Percentiles rank a stretch among this genome's conserved stretches.
Evolutionary conservation across 2,329 filamentous ascomycete genomes (phyloP).

Genomic region (Stemphylium beticola): DNA sequence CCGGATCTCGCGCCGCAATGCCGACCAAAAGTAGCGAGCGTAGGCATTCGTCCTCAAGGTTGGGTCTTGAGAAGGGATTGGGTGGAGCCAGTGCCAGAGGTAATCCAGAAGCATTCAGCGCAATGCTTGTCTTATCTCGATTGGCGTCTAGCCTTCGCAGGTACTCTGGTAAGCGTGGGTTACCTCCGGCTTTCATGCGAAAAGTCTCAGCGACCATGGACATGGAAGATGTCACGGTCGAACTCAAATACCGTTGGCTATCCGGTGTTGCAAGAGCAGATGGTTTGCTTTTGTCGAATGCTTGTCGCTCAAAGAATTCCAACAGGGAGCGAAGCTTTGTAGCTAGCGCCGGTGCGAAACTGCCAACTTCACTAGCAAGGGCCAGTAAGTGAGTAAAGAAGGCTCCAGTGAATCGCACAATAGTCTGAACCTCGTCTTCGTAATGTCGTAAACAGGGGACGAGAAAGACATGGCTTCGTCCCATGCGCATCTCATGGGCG

Average conservation of each 20-base stretch:
- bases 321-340: conserved; percentile 30
- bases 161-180: conserved; percentile 49
- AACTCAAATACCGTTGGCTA: conserved; percentile 14
- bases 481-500: conserved; percentile 52
- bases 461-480: conserved; percentile 50
- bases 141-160: conserved; percentile 51
- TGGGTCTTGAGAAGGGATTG: conserved; percentile 36
- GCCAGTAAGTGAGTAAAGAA: conserved; percentile 52
- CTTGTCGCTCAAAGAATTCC: conserved; percentile 23
- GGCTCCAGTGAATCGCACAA: conserved; percentile 50
- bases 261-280: conserved; percentile 23
- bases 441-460: conserved; percentile 42
- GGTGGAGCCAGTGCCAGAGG: conserved; percentile 46
- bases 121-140: conserved; percentile 53
- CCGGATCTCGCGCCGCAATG: conserved; percentile 50
- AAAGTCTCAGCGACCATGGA: conserved; percentile 47
- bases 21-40: conserved; percentile 50
- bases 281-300: conserved; percentile 5
- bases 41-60: conserved; percentile 50
- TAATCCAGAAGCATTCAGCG: conserved; percentile 49
- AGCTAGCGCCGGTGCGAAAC: conserved; percentile 16
- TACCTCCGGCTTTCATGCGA: conserved; percentile 51
- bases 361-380: conserved; percentile 37
- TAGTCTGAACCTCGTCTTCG: conserved; percentile 28
- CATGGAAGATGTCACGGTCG: conserved; percentile 16